These are phyloP conservation scores for Drosera spatulata DNA, from an alignment of 179 eudicot genomes.

Conservation along the genomic window DNA sequence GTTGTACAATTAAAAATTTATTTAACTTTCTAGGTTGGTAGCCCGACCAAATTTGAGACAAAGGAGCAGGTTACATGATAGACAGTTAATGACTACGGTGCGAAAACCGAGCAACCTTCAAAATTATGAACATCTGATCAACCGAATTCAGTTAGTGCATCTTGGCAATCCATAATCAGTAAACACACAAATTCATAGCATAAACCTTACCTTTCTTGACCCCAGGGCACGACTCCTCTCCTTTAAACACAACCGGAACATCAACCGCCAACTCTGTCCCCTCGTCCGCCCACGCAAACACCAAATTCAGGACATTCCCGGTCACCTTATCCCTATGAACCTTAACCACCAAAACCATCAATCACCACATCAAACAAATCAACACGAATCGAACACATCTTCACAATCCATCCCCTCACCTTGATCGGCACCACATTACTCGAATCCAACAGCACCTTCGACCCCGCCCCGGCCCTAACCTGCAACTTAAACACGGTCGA, in stretches of 20 bases:
- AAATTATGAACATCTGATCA: no score
- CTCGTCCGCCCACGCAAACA: conserved; percentile 81
- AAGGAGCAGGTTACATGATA: no score
- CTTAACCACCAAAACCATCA: conserved; percentile 20
- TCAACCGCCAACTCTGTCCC: conserved; percentile 64
- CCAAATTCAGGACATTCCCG: conserved; percentile 79
- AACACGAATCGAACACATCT: not conserved
- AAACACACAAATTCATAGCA: not conserved
- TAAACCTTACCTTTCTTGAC: conserved; percentile 61
- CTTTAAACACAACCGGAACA: conserved; percentile 78
- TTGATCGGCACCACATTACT: conserved; percentile 72
- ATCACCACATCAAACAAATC: not conserved
- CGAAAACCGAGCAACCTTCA: no score
- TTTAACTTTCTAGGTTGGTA: no score
- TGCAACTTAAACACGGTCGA: conserved; percentile 67
- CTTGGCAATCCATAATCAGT: no score
- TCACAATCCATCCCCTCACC: conserved; percentile 19
- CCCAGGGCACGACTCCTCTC: conserved; percentile 62
- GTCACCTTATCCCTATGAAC: conserved; percentile 59
- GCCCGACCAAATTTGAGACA: no score
- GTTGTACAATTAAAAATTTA: no score
- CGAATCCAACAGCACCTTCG: conserved; percentile 44
- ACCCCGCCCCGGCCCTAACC: conserved; percentile 80
- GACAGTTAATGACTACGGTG: no score
- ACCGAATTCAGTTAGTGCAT: no score